Evolutionary conservation across 352 stramenopile genomes (phyloP).

Genomic region (Pythium phragmitis): DNA sequence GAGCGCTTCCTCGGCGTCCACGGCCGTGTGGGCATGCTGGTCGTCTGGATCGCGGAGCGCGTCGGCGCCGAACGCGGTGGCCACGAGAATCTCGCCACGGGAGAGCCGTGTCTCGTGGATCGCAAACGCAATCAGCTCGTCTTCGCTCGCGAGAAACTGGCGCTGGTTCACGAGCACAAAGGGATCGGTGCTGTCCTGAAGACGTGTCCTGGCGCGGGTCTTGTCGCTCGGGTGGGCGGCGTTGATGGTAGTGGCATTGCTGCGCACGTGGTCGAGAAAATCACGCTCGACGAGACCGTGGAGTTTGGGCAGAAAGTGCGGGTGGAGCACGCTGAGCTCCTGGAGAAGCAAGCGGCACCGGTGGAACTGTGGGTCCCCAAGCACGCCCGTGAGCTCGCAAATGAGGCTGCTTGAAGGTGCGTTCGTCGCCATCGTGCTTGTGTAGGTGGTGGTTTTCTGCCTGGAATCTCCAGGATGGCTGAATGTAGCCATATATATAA

Average conservation of each 20-base stretch:
- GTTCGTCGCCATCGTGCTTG: not conserved
- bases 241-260: constrained; percentile 34
- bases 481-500: constrained; percentile 6
- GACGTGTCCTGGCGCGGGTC: constrained; percentile 7
- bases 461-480: not conserved
- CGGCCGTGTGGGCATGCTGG: constrained; percentile 26
- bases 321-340: constrained; percentile 48
- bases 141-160: constrained; percentile 53
- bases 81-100: constrained; percentile 48
- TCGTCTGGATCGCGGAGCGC: constrained; percentile 18
- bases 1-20: constrained; percentile 49
- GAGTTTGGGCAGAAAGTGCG: constrained; percentile 50
- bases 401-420: constrained; percentile 15
- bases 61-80: constrained; percentile 44
- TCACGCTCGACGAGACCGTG: constrained; percentile 52
- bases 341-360: constrained; percentile 59
- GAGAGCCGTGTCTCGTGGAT: constrained; percentile 57
- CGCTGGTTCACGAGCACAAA: constrained; percentile 54
- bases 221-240: constrained; percentile 27
- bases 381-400: constrained; percentile 60
- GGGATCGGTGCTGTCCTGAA: constrained; percentile 37
- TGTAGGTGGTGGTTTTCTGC: not conserved
- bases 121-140: constrained; percentile 50
- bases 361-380: constrained; percentile 60
- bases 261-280: constrained; percentile 45